Percentiles rank a stretch among this genome's conserved stretches.
Conservation (phyloP, 2,329 filamentous ascomycete genomes). For the Fusarium concolor region DNA sequence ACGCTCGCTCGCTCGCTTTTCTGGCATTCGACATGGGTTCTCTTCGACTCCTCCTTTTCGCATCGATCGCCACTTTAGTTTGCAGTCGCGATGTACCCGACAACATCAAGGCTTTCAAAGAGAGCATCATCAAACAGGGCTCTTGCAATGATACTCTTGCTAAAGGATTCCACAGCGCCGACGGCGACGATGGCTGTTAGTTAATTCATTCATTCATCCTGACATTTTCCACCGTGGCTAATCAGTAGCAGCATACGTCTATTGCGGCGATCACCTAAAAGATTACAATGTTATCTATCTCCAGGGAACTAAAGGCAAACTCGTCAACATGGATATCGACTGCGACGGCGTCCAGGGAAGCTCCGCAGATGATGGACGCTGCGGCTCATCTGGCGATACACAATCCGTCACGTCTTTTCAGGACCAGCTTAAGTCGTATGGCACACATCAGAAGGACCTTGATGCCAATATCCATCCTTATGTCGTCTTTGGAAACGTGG, state of each 20-base stretch:
- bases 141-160: conserved; percentile 54
- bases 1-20: conserved; percentile 17
- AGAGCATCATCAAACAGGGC: conserved; percentile 52
- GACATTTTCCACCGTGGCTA: not conserved
- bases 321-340: conserved; percentile 69
- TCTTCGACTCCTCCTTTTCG: conserved; percentile 39
- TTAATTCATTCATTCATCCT: not conserved
- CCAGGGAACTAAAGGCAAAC: conserved; percentile 54
- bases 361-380: conserved; percentile 57
- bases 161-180: conserved; percentile 55
- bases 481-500: conserved; percentile 65
- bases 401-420: conserved; percentile 63
- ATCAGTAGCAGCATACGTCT: conserved; percentile 50
- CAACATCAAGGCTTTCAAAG: conserved; percentile 57
- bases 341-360: conserved; percentile 64
- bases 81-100: conserved; percentile 53
- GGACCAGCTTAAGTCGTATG: conserved; percentile 52
- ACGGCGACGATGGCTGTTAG: conserved; percentile 53
- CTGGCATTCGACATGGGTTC: conserved; percentile 24
- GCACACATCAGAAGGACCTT: conserved; percentile 55
- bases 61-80: conserved; percentile 42
- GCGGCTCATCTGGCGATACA: conserved; percentile 57
- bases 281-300: conserved; percentile 61
- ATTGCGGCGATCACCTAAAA: conserved; percentile 60
- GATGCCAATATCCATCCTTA: conserved; percentile 65